Percentiles rank a stretch among this genome's conserved stretches.
phyloP scores from a whole-genome alignment of 2,329 filamentous ascomycete genomes.

The Decorospora gaudefroyi region DNA sequence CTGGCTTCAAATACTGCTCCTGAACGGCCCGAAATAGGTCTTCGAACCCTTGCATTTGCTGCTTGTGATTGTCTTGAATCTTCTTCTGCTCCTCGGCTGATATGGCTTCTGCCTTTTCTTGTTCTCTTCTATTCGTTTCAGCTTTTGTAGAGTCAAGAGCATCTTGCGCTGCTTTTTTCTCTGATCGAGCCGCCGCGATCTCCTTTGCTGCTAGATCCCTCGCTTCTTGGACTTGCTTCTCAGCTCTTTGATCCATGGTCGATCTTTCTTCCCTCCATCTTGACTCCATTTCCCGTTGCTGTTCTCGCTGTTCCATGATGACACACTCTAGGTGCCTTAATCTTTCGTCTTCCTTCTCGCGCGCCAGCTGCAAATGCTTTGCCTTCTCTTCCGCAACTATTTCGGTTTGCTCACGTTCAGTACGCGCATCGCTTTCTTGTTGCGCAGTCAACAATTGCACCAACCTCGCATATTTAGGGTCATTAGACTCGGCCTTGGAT shows the following conservation, averaged over 20 bases:
- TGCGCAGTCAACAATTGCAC: constrained; percentile 11
- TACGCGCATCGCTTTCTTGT: constrained; percentile 8
- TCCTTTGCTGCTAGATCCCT: not conserved
- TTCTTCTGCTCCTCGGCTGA: not conserved
- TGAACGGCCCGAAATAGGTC: not conserved
- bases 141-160: not conserved
- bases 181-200: not conserved
- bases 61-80: not conserved
- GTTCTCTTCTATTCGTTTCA: not conserved
- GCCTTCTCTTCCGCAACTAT: constrained; percentile 1
- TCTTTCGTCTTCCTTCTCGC: not conserved
- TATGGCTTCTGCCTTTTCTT: not conserved
- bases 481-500: not conserved
- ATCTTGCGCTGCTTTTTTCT: not conserved
- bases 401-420: constrained; percentile 8
- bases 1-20: not conserved
- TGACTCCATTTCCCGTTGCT: not conserved
- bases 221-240: not conserved
- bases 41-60: constrained; percentile 1
- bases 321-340: constrained; percentile 3
- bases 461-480: constrained; percentile 12
- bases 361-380: constrained; percentile 3
- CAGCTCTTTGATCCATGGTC: not conserved
- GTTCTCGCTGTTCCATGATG: not conserved
- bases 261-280: not conserved